Percentiles rank a stretch among this genome's conserved stretches.
Evolutionary conservation across 257 asterid genomes (phyloP).

Genomic region (Nemophila menziesii): DNA sequence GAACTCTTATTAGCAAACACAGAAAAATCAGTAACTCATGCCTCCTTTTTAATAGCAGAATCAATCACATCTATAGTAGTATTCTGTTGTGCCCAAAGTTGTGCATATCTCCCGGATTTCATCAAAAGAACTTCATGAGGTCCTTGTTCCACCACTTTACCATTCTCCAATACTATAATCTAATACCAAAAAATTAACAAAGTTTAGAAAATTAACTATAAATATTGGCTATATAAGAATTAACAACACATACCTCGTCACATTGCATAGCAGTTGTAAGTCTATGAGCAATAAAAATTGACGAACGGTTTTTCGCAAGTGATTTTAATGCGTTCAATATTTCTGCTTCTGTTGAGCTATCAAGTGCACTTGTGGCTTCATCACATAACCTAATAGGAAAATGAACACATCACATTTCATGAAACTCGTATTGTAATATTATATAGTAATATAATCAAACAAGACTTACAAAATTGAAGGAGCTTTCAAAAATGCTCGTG

Average conservation of each 20-base stretch:
- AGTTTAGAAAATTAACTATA: not conserved
- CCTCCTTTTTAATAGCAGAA: constrained; percentile 47
- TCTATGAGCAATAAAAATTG: constrained; percentile 88
- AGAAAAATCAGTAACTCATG: constrained; percentile 20
- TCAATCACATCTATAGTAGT: constrained; percentile 68
- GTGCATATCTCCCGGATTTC: constrained; percentile 74
- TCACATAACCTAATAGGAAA: constrained; percentile 68
- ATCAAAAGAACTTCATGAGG: constrained; percentile 77
- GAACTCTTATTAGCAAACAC: not conserved
- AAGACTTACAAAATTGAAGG: constrained; percentile 72
- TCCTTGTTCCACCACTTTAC: constrained; percentile 92
- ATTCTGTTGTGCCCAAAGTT: constrained; percentile 91
- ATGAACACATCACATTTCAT: constrained; percentile 2
- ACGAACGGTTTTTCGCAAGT: constrained; percentile 65
- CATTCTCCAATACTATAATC: constrained; percentile 87
- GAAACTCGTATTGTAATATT: not conserved
- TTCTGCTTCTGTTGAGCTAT: constrained; percentile 95
- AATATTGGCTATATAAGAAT: not conserved
- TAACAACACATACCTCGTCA: constrained; percentile 57
- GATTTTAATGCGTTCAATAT: constrained; percentile 73
- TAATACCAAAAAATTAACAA: constrained; percentile 18
- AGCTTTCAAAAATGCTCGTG: constrained; percentile 93
- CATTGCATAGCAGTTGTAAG: constrained; percentile 99
- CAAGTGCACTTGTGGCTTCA: constrained; percentile 99
- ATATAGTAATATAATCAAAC: not conserved